Evolutionary conservation across 192 early-diverging fungal genomes (phyloP).

Genomic region (Gonapodya prolifera): DNA sequence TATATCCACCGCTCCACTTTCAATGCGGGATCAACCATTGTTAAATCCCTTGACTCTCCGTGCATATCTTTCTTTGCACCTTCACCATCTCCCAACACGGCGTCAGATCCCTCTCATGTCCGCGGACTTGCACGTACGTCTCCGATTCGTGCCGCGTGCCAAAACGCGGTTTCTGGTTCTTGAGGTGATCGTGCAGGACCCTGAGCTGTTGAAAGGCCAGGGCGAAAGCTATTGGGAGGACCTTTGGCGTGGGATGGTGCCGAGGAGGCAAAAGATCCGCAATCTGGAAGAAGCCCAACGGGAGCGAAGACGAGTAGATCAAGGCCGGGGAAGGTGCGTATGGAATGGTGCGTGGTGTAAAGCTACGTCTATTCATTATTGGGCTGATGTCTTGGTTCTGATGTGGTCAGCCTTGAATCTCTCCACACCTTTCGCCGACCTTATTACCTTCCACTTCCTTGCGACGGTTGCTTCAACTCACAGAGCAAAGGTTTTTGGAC

Average conservation of each 20-base stretch:
- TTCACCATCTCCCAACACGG: neutral
- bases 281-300: neutral
- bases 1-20: neutral
- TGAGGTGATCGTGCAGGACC: neutral
- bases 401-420: neutral
- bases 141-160: neutral
- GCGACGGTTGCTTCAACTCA: neutral
- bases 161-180: neutral
- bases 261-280: neutral
- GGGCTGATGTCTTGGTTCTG: neutral
- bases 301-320: neutral
- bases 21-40: neutral
- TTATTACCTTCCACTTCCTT: neutral
- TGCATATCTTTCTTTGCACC: neutral
- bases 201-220: neutral
- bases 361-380: neutral
- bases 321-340: neutral
- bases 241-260: neutral
- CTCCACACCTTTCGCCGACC: neutral
- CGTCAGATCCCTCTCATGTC: neutral
- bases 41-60: neutral
- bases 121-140: neutral
- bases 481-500: neutral
- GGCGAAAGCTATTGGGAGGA: neutral
- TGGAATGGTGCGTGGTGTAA: neutral